These are phyloP conservation scores for Phytophthora palmivora DNA, from an alignment of 352 stramenopile species.

Conservation along the genomic window DNA sequence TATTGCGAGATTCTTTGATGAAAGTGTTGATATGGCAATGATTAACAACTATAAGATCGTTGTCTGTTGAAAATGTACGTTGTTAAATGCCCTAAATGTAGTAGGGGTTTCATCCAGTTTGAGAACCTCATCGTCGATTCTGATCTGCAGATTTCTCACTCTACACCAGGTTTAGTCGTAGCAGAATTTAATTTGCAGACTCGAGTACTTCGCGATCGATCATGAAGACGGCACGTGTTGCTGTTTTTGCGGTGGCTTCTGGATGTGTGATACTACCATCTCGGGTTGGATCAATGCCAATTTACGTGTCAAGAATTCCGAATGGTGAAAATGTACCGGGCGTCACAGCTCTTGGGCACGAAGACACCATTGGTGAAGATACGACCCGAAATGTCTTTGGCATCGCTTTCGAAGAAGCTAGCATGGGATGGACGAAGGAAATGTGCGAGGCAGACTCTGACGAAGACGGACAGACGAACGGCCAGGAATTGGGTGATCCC, in stretches of 20 bases:
- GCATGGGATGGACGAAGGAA: constrained; percentile 43
- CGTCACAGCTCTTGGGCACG: constrained; percentile 41
- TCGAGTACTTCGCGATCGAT: not conserved
- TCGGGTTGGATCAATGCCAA: constrained; percentile 14
- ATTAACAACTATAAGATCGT: no score
- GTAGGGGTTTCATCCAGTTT: not conserved
- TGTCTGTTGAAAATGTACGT: no score
- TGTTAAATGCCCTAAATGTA: no score
- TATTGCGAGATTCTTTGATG: no score
- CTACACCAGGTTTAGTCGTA: not conserved
- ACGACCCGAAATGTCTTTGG: constrained; percentile 55
- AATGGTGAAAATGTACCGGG: constrained; percentile 42
- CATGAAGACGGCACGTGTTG: constrained; percentile 6
- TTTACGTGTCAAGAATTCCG: constrained; percentile 28
- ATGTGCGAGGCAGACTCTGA: constrained; percentile 78
- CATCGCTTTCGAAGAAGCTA: constrained; percentile 42
- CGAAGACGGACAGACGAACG: constrained; percentile 83
- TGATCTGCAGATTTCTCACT: constrained; percentile 5
- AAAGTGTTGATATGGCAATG: no score
- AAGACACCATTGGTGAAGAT: constrained; percentile 26
- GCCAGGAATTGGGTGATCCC: constrained; percentile 83
- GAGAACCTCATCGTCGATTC: constrained; percentile 9
- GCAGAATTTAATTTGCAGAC: constrained; percentile 6
- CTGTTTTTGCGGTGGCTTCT: not conserved
- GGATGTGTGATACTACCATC: constrained; percentile 3